Percentiles rank a stretch among this genome's conserved stretches.
phyloP scores from a whole-genome alignment of 192 early-diverging fungal genomes.

The Powellomyces hirtus region DNA sequence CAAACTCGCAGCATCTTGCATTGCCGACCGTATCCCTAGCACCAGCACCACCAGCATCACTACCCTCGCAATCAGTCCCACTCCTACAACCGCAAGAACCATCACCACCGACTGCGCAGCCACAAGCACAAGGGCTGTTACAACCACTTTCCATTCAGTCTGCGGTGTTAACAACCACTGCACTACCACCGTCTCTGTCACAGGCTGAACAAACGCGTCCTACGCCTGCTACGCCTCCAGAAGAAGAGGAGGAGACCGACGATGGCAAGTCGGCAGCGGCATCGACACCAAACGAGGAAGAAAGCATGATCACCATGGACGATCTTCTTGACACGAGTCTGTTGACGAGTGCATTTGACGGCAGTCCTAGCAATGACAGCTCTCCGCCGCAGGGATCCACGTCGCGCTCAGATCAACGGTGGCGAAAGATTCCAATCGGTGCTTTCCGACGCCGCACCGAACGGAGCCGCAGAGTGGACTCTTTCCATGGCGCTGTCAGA shows the following conservation, averaged over 20 bases:
- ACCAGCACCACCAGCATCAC: not conserved
- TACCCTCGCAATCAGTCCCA: not conserved
- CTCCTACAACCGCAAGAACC: not conserved
- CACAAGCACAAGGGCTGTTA: no score
- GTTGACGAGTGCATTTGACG: no score
- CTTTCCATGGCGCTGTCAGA: not conserved
- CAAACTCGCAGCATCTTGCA: not conserved
- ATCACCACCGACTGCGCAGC: not conserved
- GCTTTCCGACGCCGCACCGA: conserved; percentile 29
- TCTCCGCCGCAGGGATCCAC: not conserved
- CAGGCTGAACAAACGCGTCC: not conserved
- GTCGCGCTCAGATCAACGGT: conserved; percentile 5
- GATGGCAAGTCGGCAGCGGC: no score
- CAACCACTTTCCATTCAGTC: not conserved
- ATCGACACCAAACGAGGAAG: no score
- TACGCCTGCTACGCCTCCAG: not conserved
- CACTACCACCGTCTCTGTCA: not conserved
- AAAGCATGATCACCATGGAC: conserved; percentile 12
- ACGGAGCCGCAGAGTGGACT: not conserved
- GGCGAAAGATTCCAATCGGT: conserved; percentile 33
- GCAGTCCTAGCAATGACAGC: not conserved
- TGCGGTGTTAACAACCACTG: not conserved
- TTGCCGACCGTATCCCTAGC: no score
- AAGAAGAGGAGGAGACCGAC: not conserved
- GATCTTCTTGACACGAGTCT: conserved; percentile 15